phyloP scores from a whole-genome alignment of 2,329 filamentous ascomycete species.

The Stemphylium beticola region DNA sequence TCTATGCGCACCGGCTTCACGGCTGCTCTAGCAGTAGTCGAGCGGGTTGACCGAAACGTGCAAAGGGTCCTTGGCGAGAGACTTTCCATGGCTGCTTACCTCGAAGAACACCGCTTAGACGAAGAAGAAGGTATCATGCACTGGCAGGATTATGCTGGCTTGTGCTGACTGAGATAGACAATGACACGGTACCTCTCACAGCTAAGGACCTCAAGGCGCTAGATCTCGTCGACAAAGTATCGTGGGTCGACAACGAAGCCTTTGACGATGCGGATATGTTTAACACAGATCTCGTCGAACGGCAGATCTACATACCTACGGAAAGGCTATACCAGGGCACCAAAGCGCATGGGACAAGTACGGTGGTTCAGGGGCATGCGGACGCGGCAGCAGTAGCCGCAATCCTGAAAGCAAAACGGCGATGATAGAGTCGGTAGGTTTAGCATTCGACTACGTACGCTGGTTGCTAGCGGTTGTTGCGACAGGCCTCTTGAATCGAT shows the following conservation, averaged over 20 bases:
- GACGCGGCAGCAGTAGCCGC: background rate
- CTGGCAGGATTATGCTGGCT: background rate
- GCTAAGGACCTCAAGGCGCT: slow-evolving; percentile 1
- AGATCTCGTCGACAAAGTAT: slow-evolving; percentile 6
- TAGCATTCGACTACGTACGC: background rate
- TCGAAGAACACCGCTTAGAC: background rate
- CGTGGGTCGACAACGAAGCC: slow-evolving; percentile 5
- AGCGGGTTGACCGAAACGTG: slow-evolving; percentile 3
- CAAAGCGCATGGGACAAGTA: slow-evolving; percentile 4
- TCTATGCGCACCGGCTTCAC: slow-evolving; percentile 4
- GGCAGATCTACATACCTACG: background rate
- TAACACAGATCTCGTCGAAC: slow-evolving; percentile 5
- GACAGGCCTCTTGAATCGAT: background rate
- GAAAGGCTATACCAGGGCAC: slow-evolving; percentile 8
- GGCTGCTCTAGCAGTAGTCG: background rate
- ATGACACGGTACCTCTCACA: background rate
- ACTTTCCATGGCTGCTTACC: slow-evolving; percentile 3
- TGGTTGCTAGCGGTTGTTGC: background rate
- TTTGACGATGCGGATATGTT: slow-evolving; percentile 7
- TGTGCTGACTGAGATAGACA: background rate
- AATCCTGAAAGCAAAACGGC: background rate
- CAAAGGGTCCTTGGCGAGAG: slow-evolving; percentile 1
- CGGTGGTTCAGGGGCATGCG: background rate
- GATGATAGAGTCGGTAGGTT: background rate
- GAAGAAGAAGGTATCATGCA: slow-evolving; percentile 5